Percentiles rank a stretch among this genome's conserved stretches.
phyloP scores from a whole-genome alignment of 495 filamentous ascomycete genomes.

The Xylaria telfairii region DNA sequence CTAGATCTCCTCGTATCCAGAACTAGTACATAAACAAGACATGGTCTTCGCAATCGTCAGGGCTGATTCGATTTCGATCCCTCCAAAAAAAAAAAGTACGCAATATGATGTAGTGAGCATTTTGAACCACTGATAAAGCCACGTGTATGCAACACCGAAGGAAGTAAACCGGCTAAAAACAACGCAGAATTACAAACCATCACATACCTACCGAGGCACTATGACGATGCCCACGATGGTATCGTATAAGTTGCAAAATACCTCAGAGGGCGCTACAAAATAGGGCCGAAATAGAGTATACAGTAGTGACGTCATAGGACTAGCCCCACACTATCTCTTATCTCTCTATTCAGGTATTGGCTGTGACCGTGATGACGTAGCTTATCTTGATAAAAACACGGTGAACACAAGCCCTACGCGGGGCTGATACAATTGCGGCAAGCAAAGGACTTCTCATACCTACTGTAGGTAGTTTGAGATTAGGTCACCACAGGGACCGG shows the following conservation, averaged over 20 bases:
- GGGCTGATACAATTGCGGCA: too few relatives aligned
- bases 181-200: neutral
- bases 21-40: neutral
- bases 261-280: neutral
- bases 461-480: neutral
- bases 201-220: neutral
- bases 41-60: slow-evolving; percentile 8
- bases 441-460: neutral
- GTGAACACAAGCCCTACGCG: too few relatives aligned
- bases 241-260: slow-evolving; percentile 8
- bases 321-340: neutral
- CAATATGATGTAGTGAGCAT: neutral
- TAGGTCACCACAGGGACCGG: neutral
- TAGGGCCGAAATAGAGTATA: neutral
- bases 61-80: neutral
- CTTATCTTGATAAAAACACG: neutral
- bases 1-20: neutral
- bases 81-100: neutral
- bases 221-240: neutral
- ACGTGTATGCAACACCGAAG: neutral
- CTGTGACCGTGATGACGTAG: slow-evolving; percentile 8
- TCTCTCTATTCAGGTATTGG: neutral
- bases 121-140: neutral
- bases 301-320: neutral
- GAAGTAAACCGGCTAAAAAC: too few relatives aligned